Evolutionary conservation across 2,329 filamentous ascomycete genomes (phyloP).

Genomic region (Ambrosiella beaveri): DNA sequence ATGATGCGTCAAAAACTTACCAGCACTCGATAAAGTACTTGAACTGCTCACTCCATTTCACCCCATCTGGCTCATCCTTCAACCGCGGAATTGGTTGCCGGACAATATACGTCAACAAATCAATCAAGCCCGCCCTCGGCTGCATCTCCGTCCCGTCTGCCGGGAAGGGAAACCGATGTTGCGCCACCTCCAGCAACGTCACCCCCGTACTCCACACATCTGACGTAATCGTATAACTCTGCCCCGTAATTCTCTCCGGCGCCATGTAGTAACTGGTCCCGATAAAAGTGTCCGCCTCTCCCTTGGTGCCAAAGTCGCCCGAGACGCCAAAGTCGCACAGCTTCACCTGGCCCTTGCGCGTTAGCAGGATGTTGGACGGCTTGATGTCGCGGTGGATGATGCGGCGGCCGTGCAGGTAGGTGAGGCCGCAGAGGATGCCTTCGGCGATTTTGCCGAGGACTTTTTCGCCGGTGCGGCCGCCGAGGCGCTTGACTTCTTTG

Average conservation of each 20-base stretch:
- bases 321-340: slow-evolving; percentile 97
- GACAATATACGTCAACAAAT: slow-evolving; percentile 93
- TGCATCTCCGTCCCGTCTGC: slow-evolving; percentile 94
- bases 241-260: slow-evolving; percentile 89
- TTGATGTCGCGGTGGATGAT: slow-evolving; percentile 99
- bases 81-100: slow-evolving; percentile 86
- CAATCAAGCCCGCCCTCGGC: slow-evolving; percentile 79
- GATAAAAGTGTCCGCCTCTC: slow-evolving; percentile 96
- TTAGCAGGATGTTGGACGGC: slow-evolving; percentile 89
- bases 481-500: slow-evolving; percentile 88
- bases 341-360: slow-evolving; percentile 84
- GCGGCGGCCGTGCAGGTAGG: slow-evolving; percentile 85
- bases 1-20: slow-evolving; percentile 38
- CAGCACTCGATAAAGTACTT: slow-evolving; percentile 99
- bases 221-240: slow-evolving; percentile 95
- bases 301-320: slow-evolving; percentile 95
- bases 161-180: slow-evolving; percentile 95
- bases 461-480: slow-evolving; percentile 89
- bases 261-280: slow-evolving; percentile 99
- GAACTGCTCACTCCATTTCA: slow-evolving; percentile 92
- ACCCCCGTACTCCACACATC: slow-evolving; percentile 98
- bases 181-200: slow-evolving; percentile 94
- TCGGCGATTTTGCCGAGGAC: slow-evolving; percentile 94
- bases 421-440: slow-evolving; percentile 81
- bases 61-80: slow-evolving; percentile 84